A percentile compares a stretch with the other conserved stretches of the same genome.
These are phyloP conservation scores for Diaporthe helianthi DNA, from an alignment of 2,329 filamentous ascomycete genomes.

Conservation along the genomic window DNA sequence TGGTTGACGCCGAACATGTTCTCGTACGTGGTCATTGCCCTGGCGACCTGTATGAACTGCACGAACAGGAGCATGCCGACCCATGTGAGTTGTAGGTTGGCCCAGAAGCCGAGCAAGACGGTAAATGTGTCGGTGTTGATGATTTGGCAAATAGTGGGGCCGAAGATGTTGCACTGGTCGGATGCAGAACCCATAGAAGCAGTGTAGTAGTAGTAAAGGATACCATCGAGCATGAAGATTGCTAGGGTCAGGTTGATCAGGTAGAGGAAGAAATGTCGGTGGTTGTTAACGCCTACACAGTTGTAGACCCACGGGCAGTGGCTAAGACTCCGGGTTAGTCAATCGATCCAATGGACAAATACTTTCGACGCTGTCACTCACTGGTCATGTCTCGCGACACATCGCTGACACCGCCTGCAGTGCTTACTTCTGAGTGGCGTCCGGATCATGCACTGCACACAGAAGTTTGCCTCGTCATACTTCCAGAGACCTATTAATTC, in stretches of 20 bases:
- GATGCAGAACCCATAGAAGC: slow-evolving; percentile 59
- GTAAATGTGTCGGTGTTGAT: slow-evolving; percentile 86
- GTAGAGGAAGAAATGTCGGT: slow-evolving; percentile 94
- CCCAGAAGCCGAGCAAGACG: slow-evolving; percentile 80
- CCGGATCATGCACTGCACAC: slow-evolving; percentile 91
- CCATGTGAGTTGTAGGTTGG: slow-evolving; percentile 86
- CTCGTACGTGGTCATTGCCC: slow-evolving; percentile 95
- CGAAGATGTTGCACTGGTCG: slow-evolving; percentile 75
- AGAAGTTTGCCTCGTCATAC: slow-evolving; percentile 95
- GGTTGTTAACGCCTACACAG: slow-evolving; percentile 94
- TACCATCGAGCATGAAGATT: slow-evolving; percentile 73
- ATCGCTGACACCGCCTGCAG: slow-evolving; percentile 88
- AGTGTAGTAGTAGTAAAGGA: slow-evolving; percentile 77
- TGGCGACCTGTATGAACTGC: slow-evolving; percentile 89
- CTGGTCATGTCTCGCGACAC: slow-evolving; percentile 97
- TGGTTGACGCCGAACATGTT: slow-evolving; percentile 86
- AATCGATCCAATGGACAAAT: not conserved
- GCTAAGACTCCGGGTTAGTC: slow-evolving; percentile 50
- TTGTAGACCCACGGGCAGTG: slow-evolving; percentile 99
- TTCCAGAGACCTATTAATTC: slow-evolving; percentile 85
- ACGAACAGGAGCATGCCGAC: slow-evolving; percentile 96
- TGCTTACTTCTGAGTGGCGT: slow-evolving; percentile 95
- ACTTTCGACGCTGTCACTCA: slow-evolving; percentile 55
- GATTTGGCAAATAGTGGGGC: slow-evolving; percentile 75
- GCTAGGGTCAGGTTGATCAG: slow-evolving; percentile 79